These are phyloP conservation scores for Pseudocercospora fijiensis DNA, from an alignment of 2,329 filamentous ascomycete species.

Conservation along the genomic window DNA sequence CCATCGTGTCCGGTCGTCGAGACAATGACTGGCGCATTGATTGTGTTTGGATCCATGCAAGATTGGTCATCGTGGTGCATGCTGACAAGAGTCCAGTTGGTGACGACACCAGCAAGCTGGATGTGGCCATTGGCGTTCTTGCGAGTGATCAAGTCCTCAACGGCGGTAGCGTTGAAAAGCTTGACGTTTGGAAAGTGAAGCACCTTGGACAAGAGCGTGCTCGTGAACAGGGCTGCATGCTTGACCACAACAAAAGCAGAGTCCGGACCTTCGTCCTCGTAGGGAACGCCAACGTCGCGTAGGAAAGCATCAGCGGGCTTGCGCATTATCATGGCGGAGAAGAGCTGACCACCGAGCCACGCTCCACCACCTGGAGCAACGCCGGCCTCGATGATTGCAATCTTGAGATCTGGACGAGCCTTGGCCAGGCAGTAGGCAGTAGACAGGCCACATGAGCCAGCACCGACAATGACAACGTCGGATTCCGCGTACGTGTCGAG, in stretches of 20 bases:
- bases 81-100: conserved; percentile 90
- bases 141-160: conserved; percentile 90
- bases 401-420: conserved; percentile 83
- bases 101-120: conserved; percentile 83
- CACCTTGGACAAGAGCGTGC: conserved; percentile 79
- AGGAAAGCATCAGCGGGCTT: conserved; percentile 88
- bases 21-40: conserved; percentile 86
- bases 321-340: conserved; percentile 93
- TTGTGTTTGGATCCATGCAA: conserved; percentile 97
- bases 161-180: conserved; percentile 90
- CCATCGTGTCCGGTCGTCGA: conserved; percentile 89
- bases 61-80: conserved; percentile 60
- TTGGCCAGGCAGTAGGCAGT: conserved; percentile 81
- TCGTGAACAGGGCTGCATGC: conserved; percentile 90
- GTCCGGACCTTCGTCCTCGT: conserved; percentile 71
- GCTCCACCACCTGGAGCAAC: conserved; percentile 86
- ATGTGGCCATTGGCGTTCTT: conserved; percentile 55
- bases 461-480: conserved; percentile 90
- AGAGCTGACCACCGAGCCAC: conserved; percentile 91
- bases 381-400: conserved; percentile 84
- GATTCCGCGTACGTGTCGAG: conserved; percentile 86
- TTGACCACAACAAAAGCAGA: conserved; percentile 82
- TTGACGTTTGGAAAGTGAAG: conserved; percentile 86
- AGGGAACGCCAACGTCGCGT: conserved; percentile 75
- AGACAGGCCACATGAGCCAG: conserved; percentile 82